Evolutionary conservation across 2,329 filamentous ascomycete genomes (phyloP).

Genomic region (Myriosclerotinia duriaeana): DNA sequence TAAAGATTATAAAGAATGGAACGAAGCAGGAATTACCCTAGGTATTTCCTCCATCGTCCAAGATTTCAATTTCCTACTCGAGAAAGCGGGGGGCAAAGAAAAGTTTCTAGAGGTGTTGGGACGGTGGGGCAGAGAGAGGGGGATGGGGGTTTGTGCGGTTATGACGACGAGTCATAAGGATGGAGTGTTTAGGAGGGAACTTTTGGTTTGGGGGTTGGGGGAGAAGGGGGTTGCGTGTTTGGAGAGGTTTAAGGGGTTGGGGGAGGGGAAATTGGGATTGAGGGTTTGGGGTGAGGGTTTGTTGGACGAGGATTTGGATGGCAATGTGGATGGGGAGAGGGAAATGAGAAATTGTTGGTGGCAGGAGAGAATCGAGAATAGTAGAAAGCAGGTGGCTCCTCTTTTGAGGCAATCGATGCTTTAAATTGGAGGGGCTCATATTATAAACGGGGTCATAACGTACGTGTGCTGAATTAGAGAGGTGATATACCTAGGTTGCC

Average conservation of each 20-base stretch:
- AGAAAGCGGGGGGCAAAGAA: conserved; percentile 48
- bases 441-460: too few relatives aligned
- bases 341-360: conserved; percentile 63
- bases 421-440: not conserved
- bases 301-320: conserved; percentile 38
- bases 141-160: conserved; percentile 62
- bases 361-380: conserved; percentile 61
- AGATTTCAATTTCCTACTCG: conserved; percentile 60
- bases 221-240: conserved; percentile 51
- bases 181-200: conserved; percentile 61
- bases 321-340: conserved; percentile 29
- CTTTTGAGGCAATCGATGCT: conserved; percentile 55
- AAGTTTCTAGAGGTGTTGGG: conserved; percentile 51
- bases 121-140: conserved; percentile 55
- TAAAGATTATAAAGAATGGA: conserved; percentile 86
- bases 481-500: too few relatives aligned
- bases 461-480: not conserved
- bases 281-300: conserved; percentile 52
- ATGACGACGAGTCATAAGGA: conserved; percentile 65
- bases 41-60: conserved; percentile 69
- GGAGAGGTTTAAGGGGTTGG: conserved; percentile 52
- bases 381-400: conserved; percentile 68
- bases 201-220: conserved; percentile 64
- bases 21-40: conserved; percentile 53
- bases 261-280: conserved; percentile 54